Percentiles rank a stretch among this genome's conserved stretches.
phyloP scores from a whole-genome alignment of 495 filamentous ascomycete genomes.

The Clavariopsis aquatica region DNA sequence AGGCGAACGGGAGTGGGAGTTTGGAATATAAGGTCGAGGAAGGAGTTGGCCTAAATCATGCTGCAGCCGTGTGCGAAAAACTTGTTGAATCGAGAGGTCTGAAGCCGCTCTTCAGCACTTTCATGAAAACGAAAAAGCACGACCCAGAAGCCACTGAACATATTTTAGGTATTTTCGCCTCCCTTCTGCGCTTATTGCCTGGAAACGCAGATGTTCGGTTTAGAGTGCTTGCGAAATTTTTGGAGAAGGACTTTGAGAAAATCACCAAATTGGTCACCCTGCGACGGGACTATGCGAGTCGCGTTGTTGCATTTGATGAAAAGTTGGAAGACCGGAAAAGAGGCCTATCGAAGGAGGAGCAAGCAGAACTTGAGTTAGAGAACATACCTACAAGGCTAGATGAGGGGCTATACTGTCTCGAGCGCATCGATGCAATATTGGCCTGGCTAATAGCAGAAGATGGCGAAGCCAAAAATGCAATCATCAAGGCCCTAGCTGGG shows the following conservation, averaged over 20 bases:
- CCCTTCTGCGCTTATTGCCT: conserved; percentile 76
- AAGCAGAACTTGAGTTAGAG: conserved; percentile 68
- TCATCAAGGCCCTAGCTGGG: conserved; percentile 64
- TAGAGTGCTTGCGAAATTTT: conserved; percentile 87
- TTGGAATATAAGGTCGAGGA: conserved; percentile 14
- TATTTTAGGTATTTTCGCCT: conserved; percentile 83
- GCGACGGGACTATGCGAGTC: conserved; percentile 68
- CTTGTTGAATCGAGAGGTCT: conserved; percentile 84
- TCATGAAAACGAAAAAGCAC: conserved; percentile 79
- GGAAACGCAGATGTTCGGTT: conserved; percentile 79
- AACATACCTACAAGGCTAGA: conserved; percentile 85
- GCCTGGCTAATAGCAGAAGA: conserved; percentile 96
- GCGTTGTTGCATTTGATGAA: conserved; percentile 65
- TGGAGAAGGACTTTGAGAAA: conserved; percentile 92
- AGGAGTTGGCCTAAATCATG: conserved; percentile 27
- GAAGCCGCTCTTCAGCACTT: conserved; percentile 79
- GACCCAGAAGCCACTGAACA: conserved; percentile 75
- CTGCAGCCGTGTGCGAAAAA: conserved; percentile 64
- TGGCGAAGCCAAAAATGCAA: conserved; percentile 68
- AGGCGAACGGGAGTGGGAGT: conserved; percentile 2
- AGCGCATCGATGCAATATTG: conserved; percentile 83
- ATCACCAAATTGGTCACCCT: conserved; percentile 67
- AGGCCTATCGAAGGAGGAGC: conserved; percentile 53
- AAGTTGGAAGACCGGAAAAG: conserved; percentile 61
- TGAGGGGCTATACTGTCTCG: conserved; percentile 80